Base-by-base conservation (phyloP, 75 land plant species). In the Cupressus sempervirens region DNA sequence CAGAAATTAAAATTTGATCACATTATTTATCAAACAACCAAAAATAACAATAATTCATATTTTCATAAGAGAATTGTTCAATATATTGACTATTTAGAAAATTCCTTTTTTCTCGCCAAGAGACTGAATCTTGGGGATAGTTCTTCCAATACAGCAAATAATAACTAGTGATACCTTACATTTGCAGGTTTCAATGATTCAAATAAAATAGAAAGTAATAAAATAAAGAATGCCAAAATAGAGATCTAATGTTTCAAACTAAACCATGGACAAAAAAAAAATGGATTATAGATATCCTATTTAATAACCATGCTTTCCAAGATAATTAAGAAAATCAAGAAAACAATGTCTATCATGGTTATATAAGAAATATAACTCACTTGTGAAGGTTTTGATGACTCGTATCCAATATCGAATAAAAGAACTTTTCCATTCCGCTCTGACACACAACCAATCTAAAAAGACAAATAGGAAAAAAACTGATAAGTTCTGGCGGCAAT, bases 361-460 rank as follows among this genome's bases (percentile, higher is more conserved):
- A 23, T 26, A 62, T 62, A n/a, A 20, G 14, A 35, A 36, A 36
- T 53, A 23, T 32, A 26, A 89, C 90, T 93, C 79, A 95, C 96
- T 85, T 91, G 85, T 62, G 80, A 68, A 56, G 96, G 96, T 74
- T 88, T 86, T 80, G 88, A 76, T 74, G 96, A 92, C 41, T 86
- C 76, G 54, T 89, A 93, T 48, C 89, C 90, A 46, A 95, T 91
- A 74, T 95, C 95, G 91, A 84, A 93, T 13, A 95, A 77, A 58
- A 68, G 72, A 13, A 93, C 41, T 76, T 89, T 85, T 58, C 84
- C 80, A 32, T 86, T 88, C 84, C 86, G 88, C 43, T 84, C 83
- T 74, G 96, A 94, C 46, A 92, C 87, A 84, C 93, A 93, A 72
- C 89, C 95, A 87, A 95, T 89, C 96, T 95, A 86, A 36, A 82